Conservation (phyloP, 2,329 filamentous ascomycete species). For the Botryotinia convoluta region DNA sequence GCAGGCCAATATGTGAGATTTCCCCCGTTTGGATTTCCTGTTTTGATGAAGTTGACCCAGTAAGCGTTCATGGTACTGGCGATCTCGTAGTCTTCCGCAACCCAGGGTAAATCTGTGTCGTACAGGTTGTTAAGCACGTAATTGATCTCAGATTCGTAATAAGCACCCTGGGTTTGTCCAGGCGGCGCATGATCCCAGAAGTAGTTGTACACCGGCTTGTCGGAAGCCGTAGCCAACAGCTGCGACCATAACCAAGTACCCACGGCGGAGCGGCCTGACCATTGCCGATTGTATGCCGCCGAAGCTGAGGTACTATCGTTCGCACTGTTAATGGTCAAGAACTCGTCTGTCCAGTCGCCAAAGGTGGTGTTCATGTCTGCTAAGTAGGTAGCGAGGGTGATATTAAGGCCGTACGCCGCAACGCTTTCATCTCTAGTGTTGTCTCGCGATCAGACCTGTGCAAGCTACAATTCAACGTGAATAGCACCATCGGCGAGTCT, state of each 20-base stretch:
- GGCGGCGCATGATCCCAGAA: slow-evolving; percentile 37
- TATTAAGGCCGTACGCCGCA: slow-evolving; percentile 38
- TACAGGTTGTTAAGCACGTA: slow-evolving; percentile 39
- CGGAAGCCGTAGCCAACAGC: slow-evolving; percentile 24
- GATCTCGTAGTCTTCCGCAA: slow-evolving; percentile 33
- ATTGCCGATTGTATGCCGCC: slow-evolving; percentile 13
- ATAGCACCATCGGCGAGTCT: not conserved
- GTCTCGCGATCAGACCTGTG: not conserved
- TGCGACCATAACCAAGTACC: not conserved
- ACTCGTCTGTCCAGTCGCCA: not conserved
- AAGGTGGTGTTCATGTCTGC: slow-evolving; percentile 15
- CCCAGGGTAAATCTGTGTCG: slow-evolving; percentile 32
- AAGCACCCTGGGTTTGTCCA: slow-evolving; percentile 30
- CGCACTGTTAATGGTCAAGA: not conserved
- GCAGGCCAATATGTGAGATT: not conserved
- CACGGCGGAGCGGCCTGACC: slow-evolving; percentile 18
- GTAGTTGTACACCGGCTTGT: slow-evolving; percentile 35
- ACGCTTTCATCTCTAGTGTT: slow-evolving; percentile 21
- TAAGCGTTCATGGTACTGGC: slow-evolving; percentile 55
- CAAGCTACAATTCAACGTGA: not conserved
- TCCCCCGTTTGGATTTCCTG: slow-evolving; percentile 58
- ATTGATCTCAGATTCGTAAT: slow-evolving; percentile 37
- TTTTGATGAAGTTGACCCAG: slow-evolving; percentile 69
- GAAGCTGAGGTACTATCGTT: not conserved
- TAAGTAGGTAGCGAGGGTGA: slow-evolving; percentile 35